Percentiles rank a stretch among this genome's conserved stretches.
Conservation (phyloP, 306 rosid species). For the Corylus avellana region DNA sequence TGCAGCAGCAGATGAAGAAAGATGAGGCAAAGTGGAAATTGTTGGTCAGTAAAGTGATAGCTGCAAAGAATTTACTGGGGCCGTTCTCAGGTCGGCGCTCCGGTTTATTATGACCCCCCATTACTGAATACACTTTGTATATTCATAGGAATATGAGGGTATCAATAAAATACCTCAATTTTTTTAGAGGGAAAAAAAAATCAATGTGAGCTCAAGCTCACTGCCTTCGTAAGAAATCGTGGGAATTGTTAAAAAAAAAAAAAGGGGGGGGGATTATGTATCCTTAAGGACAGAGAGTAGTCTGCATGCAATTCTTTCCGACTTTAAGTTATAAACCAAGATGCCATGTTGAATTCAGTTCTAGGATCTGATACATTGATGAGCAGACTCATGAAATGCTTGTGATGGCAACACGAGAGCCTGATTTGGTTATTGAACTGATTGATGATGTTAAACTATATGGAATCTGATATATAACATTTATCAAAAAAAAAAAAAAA, state of each 20-base stretch:
- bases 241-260: neutral
- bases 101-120: slow-evolving; percentile 7
- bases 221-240: neutral
- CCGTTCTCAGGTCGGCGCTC: slow-evolving; percentile 24
- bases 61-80: slow-evolving; percentile 25
- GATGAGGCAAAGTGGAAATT: slow-evolving; percentile 50
- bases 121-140: neutral
- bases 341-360: neutral
- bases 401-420: neutral
- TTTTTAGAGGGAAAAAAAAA: neutral
- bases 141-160: neutral
- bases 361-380: neutral
- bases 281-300: neutral
- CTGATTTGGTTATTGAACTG: neutral
- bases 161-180: neutral
- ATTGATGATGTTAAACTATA: neutral
- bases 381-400: neutral
- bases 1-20: slow-evolving; percentile 43
- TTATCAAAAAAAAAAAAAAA: too few species aligned
- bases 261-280: neutral
- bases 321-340: neutral
- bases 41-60: slow-evolving; percentile 46
- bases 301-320: neutral
- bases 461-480: neutral
- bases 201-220: neutral